Evolutionary conservation across 306 rosid genomes (phyloP).

Genomic region (Boehmeria nivea): DNA sequence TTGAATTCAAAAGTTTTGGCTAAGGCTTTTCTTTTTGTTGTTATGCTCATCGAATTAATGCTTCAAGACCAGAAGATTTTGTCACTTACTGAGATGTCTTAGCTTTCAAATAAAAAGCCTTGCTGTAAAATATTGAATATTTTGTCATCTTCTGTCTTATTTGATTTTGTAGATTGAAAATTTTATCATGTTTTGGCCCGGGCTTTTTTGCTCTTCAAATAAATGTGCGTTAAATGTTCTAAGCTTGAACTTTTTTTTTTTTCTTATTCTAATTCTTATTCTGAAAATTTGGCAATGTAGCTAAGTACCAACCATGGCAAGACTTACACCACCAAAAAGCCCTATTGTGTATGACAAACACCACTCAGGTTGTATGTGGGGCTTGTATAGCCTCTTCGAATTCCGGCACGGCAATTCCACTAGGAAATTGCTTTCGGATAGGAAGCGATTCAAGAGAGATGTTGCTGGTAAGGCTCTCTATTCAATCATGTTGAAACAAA

Average conservation of each 20-base stretch:
- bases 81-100: constrained; percentile 1
- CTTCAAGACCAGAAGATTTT: constrained; percentile 6
- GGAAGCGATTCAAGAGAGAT: constrained; percentile 24
- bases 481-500: background rate
- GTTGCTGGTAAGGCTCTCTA: constrained; percentile 29
- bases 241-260: background rate
- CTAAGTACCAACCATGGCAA: constrained; percentile 41
- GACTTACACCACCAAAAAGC: constrained; percentile 41
- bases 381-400: constrained; percentile 47
- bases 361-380: constrained; percentile 48
- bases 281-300: constrained; percentile 6
- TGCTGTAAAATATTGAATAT: background rate
- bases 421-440: constrained; percentile 36
- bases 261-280: background rate
- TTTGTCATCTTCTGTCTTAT: too few species aligned
- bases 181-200: too few species aligned
- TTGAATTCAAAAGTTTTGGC: constrained; percentile 4
- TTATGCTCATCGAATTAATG: constrained; percentile 2
- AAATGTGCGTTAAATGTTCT: too few species aligned
- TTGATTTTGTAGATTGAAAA: background rate
- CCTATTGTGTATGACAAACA: constrained; percentile 38
- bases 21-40: background rate
- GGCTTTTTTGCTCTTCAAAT: too few species aligned
- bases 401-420: constrained; percentile 36
- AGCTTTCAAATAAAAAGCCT: background rate